Base-by-base conservation (phyloP, 2,329 filamentous ascomycete genomes). In the Dothideomycetes sp. region DNA sequence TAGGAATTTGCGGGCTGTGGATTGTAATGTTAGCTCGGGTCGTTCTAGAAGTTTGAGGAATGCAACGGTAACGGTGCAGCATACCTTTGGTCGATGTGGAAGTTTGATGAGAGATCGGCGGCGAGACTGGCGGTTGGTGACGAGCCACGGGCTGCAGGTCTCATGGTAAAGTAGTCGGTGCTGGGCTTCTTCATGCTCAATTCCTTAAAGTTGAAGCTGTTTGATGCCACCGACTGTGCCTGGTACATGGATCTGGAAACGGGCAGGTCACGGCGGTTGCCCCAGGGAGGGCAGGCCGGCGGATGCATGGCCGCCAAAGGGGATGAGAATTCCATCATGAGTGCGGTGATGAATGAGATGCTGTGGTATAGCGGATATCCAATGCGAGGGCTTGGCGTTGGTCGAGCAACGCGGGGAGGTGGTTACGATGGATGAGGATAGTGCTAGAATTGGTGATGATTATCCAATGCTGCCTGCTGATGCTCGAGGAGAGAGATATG, bases 101-200 rank as follows among this genome's bases (percentile, higher is more conserved):
- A 94, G 69, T 96, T 98, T 60, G 94, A 87, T 44, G 88, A 95
- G 53, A 96, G 73, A 64, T 98, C 91, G 47, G 87, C 88, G 29
- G 88, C 89, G 52, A 98, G 69, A 57, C 85, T 94, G 38, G 86
- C 80, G 24, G 87, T 88, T 5, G 91, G 91, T 43, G 91, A 98
- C 15, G 88, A 94, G 34, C 86, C 85, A 51, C 78, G 78, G 54
- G 85, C 70, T 47, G 49, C 16, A 38, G 82, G 74, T 58, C 84
- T 87, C 53, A 83, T 64, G 54, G 73, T 80, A 68, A 96, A 94
- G 68, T 91, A 94, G 62, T 94, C 88, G 24, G 71, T 64, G 47
- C 73, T 70, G 51, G 75, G 65, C 58, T 79, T 64, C 73, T 71
- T 84, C 85, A 72, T 82, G 56, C 76, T 80, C 57, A 82, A 59